phyloP scores from a whole-genome alignment of 2,329 filamentous ascomycete genomes.

The Calonectria montana region DNA sequence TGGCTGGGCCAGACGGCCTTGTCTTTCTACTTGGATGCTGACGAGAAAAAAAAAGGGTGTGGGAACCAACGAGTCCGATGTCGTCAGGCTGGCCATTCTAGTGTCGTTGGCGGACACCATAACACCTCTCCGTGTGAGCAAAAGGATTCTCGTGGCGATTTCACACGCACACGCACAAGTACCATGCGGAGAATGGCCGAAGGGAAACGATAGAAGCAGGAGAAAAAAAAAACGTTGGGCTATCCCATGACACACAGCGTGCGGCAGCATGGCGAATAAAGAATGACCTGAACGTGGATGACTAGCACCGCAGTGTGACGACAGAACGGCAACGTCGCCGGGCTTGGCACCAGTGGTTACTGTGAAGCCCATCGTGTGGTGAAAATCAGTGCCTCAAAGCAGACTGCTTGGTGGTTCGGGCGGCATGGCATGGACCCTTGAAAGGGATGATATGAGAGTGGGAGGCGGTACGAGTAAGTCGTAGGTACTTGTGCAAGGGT shows the following conservation, averaged over 20 bases:
- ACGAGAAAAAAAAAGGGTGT: conserved; percentile 15
- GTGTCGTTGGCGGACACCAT: conserved; percentile 36
- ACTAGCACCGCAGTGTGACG: conserved; percentile 27
- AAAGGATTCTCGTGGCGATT: conserved; percentile 27
- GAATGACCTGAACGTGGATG: conserved; percentile 12
- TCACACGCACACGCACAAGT: conserved; percentile 19
- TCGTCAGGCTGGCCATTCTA: conserved; percentile 22
- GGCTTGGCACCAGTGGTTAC: conserved; percentile 33
- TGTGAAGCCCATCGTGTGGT: conserved; percentile 20
- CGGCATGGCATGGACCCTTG: conserved; percentile 34
- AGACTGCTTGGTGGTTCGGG: conserved; percentile 36
- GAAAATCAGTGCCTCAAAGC: conserved; percentile 38
- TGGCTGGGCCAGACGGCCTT: conserved; percentile 34
- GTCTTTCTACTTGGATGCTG: conserved; percentile 27
- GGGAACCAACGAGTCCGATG: conserved; percentile 23
- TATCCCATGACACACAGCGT: conserved; percentile 18
- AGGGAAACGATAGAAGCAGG: not conserved
- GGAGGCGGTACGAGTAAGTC: conserved; percentile 4
- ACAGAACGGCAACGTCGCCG: conserved; percentile 19
- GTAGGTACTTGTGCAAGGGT: conserved; percentile 32
- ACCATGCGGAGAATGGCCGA: conserved; percentile 21
- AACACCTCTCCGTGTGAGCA: conserved; percentile 21
- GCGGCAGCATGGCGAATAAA: conserved; percentile 2
- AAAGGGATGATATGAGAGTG: not conserved
- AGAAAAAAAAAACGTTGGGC: conserved; percentile 8